phyloP scores from a whole-genome alignment of 495 filamentous ascomycete genomes.

The Thozetella sp. region DNA sequence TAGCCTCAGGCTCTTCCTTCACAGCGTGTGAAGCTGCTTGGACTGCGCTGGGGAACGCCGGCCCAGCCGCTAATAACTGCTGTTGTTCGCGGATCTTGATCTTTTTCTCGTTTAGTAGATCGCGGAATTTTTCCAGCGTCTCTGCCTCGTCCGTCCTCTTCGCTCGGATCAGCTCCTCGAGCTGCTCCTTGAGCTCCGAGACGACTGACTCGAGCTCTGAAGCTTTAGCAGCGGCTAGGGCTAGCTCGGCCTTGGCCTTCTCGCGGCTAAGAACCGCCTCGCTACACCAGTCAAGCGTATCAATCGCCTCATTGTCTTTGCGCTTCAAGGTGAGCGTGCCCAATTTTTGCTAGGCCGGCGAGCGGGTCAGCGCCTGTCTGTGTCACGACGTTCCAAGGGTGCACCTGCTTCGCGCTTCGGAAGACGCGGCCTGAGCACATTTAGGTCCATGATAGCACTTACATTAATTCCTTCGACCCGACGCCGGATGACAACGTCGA shows the following conservation, averaged over 20 bases:
- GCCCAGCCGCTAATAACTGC: slow-evolving; percentile 62
- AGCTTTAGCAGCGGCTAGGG: slow-evolving; percentile 42
- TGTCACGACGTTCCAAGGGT: background rate
- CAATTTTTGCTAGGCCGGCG: slow-evolving; percentile 60
- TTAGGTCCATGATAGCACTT: slow-evolving; percentile 7
- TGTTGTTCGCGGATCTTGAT: slow-evolving; percentile 87
- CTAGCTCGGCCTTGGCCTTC: slow-evolving; percentile 37
- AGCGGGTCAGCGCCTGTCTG: slow-evolving; percentile 9
- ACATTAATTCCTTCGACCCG: slow-evolving; percentile 50
- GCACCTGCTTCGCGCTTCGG: background rate
- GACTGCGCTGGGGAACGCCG: slow-evolving; percentile 60
- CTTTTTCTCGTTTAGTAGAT: slow-evolving; percentile 84
- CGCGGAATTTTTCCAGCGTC: slow-evolving; percentile 70
- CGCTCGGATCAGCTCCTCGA: slow-evolving; percentile 65
- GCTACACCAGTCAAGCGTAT: slow-evolving; percentile 75
- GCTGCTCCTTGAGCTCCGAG: slow-evolving; percentile 50
- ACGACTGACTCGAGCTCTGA: slow-evolving; percentile 47
- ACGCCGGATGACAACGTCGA: slow-evolving; percentile 42
- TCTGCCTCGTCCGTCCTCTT: slow-evolving; percentile 71
- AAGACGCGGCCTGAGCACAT: background rate
- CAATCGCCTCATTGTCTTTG: slow-evolving; percentile 65
- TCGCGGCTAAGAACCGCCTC: slow-evolving; percentile 29
- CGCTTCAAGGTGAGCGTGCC: slow-evolving; percentile 64
- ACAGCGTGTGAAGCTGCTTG: slow-evolving; percentile 18
- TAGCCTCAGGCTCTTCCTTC: background rate